Evolutionary conservation across 495 filamentous ascomycete species (phyloP).

Genomic region (Aspergillus bertholletiae): DNA sequence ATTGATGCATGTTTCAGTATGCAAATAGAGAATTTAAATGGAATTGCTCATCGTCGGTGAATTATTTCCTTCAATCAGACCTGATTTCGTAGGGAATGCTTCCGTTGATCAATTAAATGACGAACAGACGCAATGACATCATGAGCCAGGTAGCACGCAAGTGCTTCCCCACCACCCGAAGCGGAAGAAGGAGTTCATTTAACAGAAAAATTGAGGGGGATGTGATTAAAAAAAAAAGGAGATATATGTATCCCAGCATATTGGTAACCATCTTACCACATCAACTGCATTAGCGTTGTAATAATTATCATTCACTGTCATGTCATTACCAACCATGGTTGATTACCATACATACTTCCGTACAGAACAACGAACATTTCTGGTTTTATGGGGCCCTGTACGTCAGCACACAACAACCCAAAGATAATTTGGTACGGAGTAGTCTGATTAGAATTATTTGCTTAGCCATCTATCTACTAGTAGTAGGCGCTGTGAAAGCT

Average conservation of each 20-base stretch:
- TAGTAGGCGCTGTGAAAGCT: not conserved
- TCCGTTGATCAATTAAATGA: not conserved
- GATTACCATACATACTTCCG: not conserved
- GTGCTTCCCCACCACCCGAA: conserved; percentile 4
- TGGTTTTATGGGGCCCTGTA: not conserved
- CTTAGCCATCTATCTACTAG: no score
- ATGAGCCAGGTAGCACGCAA: conserved; percentile 14
- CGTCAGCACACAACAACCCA: not conserved
- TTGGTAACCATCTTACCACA: conserved; percentile 4
- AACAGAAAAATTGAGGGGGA: not conserved
- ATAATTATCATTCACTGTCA: not conserved
- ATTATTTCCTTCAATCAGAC: not conserved
- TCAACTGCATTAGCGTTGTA: conserved; percentile 2
- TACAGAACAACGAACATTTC: not conserved
- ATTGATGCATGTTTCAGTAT: no score
- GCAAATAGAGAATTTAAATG: not conserved
- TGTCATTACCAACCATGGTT: not conserved
- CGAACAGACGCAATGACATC: conserved; percentile 10
- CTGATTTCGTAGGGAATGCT: not conserved
- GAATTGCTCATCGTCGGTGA: not conserved
- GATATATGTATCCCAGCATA: conserved; percentile 4
- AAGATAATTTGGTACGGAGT: no score
- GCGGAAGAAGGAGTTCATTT: not conserved
- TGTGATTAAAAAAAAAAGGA: conserved; percentile 4
- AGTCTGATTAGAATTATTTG: no score